Base-by-base conservation (phyloP, 31 red algal species). In the Bonnemaisonia californica region DNA sequence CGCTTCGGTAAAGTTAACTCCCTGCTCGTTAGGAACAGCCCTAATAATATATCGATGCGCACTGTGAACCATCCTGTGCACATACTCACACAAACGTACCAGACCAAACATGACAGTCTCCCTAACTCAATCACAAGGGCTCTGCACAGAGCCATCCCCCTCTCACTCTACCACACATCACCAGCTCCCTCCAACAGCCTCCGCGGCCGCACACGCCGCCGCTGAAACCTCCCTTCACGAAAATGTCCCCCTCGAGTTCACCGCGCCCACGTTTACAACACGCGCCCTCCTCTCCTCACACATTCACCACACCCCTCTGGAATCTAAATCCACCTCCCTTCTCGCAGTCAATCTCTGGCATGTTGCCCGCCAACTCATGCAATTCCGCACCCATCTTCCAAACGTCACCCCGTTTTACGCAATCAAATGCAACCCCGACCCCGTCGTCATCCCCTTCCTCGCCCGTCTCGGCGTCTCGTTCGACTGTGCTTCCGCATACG, bases 381-480 rank as follows among this genome's bases (percentile, higher is more conserved):
- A 88, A 39, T 98, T 88, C 34, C 73, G 24, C 26, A 72, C 77
- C 24, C 62, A 62, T 22, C 55, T 98, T 39, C 90, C 95, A 8
- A 59, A 65, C 11, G 86, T 98, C 5, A 70, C 55, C 2, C 95
- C 95, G 2, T 83, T 84, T 69, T 98, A 83, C 58, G 95, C 95
- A 0, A 91, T 98, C 32, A 98, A 98, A 66, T 93, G 91, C 81
- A 94, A 94, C 57, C 95, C 95, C 2, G 90, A 94, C 64, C 75
- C 84, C 2, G 36, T 71, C 31, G 58, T 98, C 11, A 60, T 98
- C 47, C 39, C 37, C 36, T 68, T 91, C 4, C 65, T 93, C 30
- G 91, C 87, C n/a, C 42, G 28, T 1, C 22, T 98, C 5, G 91
- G 95, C 32, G 48, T 70, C 63, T 78, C 74, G 34, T 98, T 98